phyloP scores from a whole-genome alignment of 176 grass and related monocot species.

The Oryza glumipatula region DNA sequence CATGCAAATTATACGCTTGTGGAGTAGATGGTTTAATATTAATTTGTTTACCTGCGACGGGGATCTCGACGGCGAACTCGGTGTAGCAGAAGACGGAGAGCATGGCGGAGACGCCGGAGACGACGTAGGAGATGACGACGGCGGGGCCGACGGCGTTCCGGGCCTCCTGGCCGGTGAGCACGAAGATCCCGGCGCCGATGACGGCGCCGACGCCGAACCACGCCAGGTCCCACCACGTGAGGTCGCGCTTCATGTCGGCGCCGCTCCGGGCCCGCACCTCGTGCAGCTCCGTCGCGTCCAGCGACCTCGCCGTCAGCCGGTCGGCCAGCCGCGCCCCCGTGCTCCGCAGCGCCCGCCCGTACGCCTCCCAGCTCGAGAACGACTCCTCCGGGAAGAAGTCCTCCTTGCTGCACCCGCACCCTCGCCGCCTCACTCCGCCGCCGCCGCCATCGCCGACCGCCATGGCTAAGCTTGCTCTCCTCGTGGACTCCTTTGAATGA shows the following conservation, averaged over 20 bases:
- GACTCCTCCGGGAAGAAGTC: constrained; percentile 70
- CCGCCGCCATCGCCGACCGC: constrained; percentile 32
- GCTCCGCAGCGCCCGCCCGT: constrained; percentile 56
- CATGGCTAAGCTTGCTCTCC: constrained; percentile 24
- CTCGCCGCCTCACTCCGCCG: constrained; percentile 21
- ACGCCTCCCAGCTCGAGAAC: constrained; percentile 71
- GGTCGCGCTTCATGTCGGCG: constrained; percentile 63
- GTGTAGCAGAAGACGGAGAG: constrained; percentile 97
- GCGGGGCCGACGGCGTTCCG: constrained; percentile 63
- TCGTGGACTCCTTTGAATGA: background rate
- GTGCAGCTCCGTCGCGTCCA: constrained; percentile 60
- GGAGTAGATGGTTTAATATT: too few species aligned
- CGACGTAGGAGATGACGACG: constrained; percentile 79
- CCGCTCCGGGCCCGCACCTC: constrained; percentile 65
- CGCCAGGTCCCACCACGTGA: constrained; percentile 82
- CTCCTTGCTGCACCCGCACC: constrained; percentile 32
- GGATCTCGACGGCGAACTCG: constrained; percentile 96
- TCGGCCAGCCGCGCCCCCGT: constrained; percentile 57
- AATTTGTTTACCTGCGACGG: constrained; percentile 59
- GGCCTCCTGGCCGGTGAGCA: constrained; percentile 79
- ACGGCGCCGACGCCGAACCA: constrained; percentile 88
- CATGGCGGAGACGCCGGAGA: constrained; percentile 93
- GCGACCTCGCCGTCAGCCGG: constrained; percentile 56
- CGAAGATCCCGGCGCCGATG: constrained; percentile 84
- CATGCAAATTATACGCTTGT: too few species aligned